Conservation (phyloP, 371 early-diverging fungal genomes). For the Mortierella sp. region DNA sequence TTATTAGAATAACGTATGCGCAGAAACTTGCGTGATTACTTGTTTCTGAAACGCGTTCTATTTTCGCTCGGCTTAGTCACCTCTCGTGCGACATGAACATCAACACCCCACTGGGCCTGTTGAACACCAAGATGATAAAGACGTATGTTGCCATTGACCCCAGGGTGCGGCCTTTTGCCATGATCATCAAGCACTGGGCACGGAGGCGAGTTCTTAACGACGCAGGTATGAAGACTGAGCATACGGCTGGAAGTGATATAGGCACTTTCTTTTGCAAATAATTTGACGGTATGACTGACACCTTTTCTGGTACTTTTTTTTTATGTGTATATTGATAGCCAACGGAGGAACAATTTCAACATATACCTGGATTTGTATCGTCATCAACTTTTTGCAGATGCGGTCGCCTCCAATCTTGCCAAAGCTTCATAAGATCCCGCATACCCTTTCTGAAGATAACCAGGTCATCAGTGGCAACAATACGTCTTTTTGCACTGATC, state of each 20-base stretch:
- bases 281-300: too few species aligned
- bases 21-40: neutral
- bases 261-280: too few species aligned
- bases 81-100: conserved; percentile 89
- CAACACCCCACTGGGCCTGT: conserved; percentile 80
- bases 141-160: conserved; percentile 84
- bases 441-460: conserved; percentile 47
- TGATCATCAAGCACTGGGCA: conserved; percentile 89
- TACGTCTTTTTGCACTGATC: conserved; percentile 74
- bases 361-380: conserved; percentile 94
- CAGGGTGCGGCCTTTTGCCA: conserved; percentile 79
- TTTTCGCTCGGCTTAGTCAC: conserved; percentile 29
- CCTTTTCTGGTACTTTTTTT: neutral
- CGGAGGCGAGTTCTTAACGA: conserved; percentile 77
- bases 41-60: neutral
- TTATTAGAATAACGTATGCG: too few species aligned
- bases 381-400: conserved; percentile 89
- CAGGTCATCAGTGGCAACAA: conserved; percentile 55
- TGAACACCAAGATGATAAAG: conserved; percentile 82
- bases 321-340: conserved; percentile 56
- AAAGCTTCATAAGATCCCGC: conserved; percentile 74
- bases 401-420: conserved; percentile 92
- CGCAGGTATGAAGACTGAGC: conserved; percentile 60
- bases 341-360: conserved; percentile 93
- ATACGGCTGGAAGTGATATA: neutral